Conservation (phyloP, 202 grass and related monocot species). For the Zoysia matrella region DNA sequence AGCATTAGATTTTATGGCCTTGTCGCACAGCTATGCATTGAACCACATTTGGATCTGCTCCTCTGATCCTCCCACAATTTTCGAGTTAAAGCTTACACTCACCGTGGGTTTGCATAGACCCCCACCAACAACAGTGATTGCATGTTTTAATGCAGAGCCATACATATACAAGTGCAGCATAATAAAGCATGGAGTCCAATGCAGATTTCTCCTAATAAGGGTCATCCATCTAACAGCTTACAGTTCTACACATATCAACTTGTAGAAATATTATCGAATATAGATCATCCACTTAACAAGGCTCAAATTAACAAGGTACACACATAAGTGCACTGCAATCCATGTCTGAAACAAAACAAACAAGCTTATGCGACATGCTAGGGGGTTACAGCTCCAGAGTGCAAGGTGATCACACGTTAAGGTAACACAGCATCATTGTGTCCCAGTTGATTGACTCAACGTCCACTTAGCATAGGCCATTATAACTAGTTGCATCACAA, state of each 20-base stretch:
- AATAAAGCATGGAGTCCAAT: too few species aligned
- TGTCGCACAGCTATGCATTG: too few species aligned
- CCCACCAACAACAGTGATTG: too few species aligned
- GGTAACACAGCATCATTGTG: conserved; percentile 5
- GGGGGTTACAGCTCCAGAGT: neutral
- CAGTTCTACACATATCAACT: neutral
- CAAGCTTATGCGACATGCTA: conserved; percentile 30
- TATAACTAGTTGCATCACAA: conserved; percentile 7
- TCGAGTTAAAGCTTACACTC: too few species aligned
- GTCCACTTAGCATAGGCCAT: conserved; percentile 13
- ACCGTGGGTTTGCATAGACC: too few species aligned
- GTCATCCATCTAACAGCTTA: neutral
- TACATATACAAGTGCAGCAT: too few species aligned
- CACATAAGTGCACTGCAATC: neutral
- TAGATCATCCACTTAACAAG: neutral
- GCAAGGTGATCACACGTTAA: neutral
- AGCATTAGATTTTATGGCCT: too few species aligned
- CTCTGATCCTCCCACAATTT: too few species aligned
- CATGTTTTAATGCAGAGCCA: too few species aligned
- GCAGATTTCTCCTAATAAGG: neutral
- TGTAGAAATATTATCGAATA: neutral
- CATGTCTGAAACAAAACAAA: conserved; percentile 1
- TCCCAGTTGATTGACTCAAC: neutral
- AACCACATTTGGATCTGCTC: too few species aligned
- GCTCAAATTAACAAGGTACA: neutral